Evolutionary conservation across 1,284 basidiomycete species (phyloP), one percentile per base, ranked within the genome.

Genomic region (Ustilago sp.): DNA sequence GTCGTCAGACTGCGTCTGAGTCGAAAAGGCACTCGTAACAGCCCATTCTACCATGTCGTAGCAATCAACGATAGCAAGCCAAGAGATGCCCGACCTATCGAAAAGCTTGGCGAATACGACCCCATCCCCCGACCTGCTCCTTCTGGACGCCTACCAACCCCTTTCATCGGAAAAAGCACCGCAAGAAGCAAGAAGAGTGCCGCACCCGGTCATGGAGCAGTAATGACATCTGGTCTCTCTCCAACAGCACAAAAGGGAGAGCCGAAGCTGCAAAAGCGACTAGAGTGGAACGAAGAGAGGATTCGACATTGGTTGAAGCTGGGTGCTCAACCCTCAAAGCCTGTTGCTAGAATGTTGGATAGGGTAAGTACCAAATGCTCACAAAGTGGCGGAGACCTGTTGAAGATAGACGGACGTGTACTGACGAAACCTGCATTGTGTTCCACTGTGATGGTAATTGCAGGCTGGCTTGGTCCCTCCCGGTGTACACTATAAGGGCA

Each of bases 261-360:
- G 12, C 38, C 60, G 4, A 80, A 63, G 51, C 81, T 85, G 79
- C 88, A 89, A 82, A 97, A 95, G 87, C 91, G 90, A 31, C 88
- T 98, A 60, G 91, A 93, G 84, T 97, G 94, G 94, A 94, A 94
- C 87, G 91, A 92, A 50, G 91, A 93, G 74, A 90, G 95, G 85
- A 94, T 98, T 87, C 90, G 89, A 68, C 94, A 94, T 85, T 98
- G 95, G 95, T 87, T 98, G 35, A 88, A 89, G 36, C 90, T 93
- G 31, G 95, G 94, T 3, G 95, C 95, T 38, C 88, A 91, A 78
- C 95, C 95, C 0, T 93, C 91, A 54, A 91, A 91, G 79, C 89
- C 91, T 7, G 93, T 93, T 4, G 90, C 92, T 35, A 91, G 89
- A 80, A 82, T 98, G 70, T 87, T 98, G 79, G 91, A 93, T 85